Conservation (phyloP, 495 filamentous ascomycete genomes). For the Xylaria grammica region DNA sequence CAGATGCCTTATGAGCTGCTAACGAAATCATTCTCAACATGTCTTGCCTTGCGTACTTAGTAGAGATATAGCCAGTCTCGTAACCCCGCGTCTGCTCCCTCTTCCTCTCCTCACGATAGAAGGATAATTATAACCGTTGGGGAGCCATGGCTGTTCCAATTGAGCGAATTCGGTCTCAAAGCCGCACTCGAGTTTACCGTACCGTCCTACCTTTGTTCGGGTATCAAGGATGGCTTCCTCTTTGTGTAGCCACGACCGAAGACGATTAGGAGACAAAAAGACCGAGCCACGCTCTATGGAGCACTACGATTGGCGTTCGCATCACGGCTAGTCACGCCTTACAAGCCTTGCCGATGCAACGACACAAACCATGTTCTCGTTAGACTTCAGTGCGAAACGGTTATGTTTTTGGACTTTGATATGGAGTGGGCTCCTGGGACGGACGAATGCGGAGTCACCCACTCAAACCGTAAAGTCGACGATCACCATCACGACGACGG, state of each 20-base stretch:
- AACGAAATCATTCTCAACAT: not conserved
- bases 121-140: not conserved
- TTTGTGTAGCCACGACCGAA: slow-evolving; percentile 30
- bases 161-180: slow-evolving; percentile 28
- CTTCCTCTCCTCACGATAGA: not conserved
- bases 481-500: slow-evolving; percentile 31
- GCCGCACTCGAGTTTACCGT: slow-evolving; percentile 28
- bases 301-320: not conserved
- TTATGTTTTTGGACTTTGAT: slow-evolving; percentile 23
- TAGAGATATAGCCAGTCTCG: slow-evolving; percentile 2
- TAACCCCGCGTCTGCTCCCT: not conserved
- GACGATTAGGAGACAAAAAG: slow-evolving; percentile 25
- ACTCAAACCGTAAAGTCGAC: slow-evolving; percentile 6
- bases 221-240: slow-evolving; percentile 11
- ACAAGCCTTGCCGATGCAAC: slow-evolving; percentile 24
- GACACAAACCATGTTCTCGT: slow-evolving; percentile 25
- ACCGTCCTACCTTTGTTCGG: slow-evolving; percentile 39
- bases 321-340: slow-evolving; percentile 23
- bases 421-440: slow-evolving; percentile 24
- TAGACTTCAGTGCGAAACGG: slow-evolving; percentile 23
- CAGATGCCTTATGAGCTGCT: not conserved
- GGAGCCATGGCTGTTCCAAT: slow-evolving; percentile 27
- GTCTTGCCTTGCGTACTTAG: not conserved
- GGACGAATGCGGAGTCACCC: slow-evolving; percentile 23
- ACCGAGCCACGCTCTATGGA: slow-evolving; percentile 15